phyloP scores from a whole-genome alignment of 208 protist species.

The Borovskyia barvae region DNA sequence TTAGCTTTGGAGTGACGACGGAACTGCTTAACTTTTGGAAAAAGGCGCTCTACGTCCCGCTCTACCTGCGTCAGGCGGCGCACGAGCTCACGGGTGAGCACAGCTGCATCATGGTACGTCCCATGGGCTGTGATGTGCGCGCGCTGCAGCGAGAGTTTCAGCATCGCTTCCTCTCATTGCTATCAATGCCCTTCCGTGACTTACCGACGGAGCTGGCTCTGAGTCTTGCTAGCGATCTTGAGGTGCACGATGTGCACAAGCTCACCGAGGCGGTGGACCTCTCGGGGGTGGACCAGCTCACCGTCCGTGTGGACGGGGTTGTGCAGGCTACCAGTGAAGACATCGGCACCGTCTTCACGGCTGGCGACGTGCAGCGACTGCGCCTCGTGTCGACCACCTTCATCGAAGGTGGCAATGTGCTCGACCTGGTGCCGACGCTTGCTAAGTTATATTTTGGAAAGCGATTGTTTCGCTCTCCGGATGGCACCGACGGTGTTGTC shows the following conservation, averaged over 20 bases:
- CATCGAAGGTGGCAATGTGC: slow-evolving; percentile 94
- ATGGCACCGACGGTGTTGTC: slow-evolving; percentile 77
- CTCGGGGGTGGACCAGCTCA: slow-evolving; percentile 23
- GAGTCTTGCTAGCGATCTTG: slow-evolving; percentile 70
- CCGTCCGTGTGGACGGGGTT: slow-evolving; percentile 58
- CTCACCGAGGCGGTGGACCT: slow-evolving; percentile 38
- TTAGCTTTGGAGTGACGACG: slow-evolving; percentile 96
- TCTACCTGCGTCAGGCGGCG: slow-evolving; percentile 91
- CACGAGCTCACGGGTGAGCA: slow-evolving; percentile 99
- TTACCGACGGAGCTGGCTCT: slow-evolving; percentile 87
- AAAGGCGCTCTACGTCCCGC: slow-evolving; percentile 71
- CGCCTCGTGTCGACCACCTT: slow-evolving; percentile 90
- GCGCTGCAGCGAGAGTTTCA: slow-evolving; percentile 89
- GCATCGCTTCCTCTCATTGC: slow-evolving; percentile 87
- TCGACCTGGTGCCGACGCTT: slow-evolving; percentile 95
- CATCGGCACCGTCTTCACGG: slow-evolving; percentile 58
- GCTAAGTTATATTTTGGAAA: slow-evolving; percentile 91
- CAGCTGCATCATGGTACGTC: slow-evolving; percentile 97
- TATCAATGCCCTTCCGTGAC: slow-evolving; percentile 91
- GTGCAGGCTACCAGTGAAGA: slow-evolving; percentile 47
- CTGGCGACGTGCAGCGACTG: slow-evolving; percentile 95
- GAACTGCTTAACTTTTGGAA: slow-evolving; percentile 98
- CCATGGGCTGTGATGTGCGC: slow-evolving; percentile 65
- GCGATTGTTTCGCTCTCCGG: slow-evolving; percentile 45
- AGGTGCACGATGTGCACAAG: slow-evolving; percentile 49